These are phyloP conservation scores for Monosporascus sp. DNA, from an alignment of 2,329 filamentous ascomycete genomes.

Conservation along the genomic window DNA sequence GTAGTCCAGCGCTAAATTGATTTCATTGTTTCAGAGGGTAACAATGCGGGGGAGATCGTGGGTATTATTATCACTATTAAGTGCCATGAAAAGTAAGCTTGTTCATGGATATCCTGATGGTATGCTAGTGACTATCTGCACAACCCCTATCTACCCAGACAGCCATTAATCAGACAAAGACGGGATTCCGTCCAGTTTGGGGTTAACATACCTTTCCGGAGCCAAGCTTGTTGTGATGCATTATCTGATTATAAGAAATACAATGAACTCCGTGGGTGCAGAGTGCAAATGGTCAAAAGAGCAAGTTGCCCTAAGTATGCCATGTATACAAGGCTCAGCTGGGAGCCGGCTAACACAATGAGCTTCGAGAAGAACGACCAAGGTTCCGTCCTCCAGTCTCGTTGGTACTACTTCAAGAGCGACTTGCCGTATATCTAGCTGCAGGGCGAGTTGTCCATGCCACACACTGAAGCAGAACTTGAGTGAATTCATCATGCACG, in stretches of 20 bases:
- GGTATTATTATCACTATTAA: not conserved
- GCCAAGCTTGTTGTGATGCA: not conserved
- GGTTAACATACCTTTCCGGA: not conserved
- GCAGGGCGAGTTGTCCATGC: not conserved
- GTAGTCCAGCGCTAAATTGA: constrained; percentile 7
- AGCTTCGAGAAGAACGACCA: not conserved
- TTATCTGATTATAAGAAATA: not conserved
- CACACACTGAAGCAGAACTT: not conserved
- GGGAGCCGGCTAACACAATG: not conserved
- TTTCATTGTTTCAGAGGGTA: not conserved
- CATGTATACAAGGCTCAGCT: not conserved
- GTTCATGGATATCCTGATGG: not conserved
- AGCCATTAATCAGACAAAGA: not conserved
- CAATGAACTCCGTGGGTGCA: not conserved
- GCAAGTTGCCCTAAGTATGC: not conserved
- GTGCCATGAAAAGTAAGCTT: not conserved
- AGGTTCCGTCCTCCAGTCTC: not conserved
- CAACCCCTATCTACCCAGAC: not conserved
- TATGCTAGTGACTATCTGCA: not conserved
- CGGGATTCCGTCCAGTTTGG: not conserved
- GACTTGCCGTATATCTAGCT: not conserved
- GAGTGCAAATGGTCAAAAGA: not conserved
- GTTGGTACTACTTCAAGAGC: not conserved
- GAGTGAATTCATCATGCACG: not conserved
- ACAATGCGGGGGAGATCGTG: not conserved